Percentiles rank a stretch among this genome's conserved stretches.
Conservation (phyloP, 1,139 yeast species). For the Pichia cactophila region DNA sequence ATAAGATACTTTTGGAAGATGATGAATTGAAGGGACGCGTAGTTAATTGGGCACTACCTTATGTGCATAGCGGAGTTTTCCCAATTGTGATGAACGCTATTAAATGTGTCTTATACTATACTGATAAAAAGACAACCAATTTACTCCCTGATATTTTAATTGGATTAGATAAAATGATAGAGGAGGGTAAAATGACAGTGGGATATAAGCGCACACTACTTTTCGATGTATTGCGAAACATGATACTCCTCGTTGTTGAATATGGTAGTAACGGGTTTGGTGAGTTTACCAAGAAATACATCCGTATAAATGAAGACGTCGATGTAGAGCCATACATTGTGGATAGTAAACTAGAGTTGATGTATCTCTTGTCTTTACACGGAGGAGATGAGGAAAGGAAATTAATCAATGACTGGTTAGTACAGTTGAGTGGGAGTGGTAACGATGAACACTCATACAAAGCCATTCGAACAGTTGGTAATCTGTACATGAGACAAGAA, state of each 20-base stretch:
- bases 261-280: not conserved
- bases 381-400: conserved; percentile 64
- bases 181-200: not conserved
- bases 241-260: conserved; percentile 6
- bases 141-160: not conserved
- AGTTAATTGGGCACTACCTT: conserved; percentile 7
- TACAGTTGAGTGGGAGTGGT: conserved; percentile 38
- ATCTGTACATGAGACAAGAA: conserved; percentile 43
- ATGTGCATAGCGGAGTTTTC: not conserved
- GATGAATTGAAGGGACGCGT: conserved; percentile 1
- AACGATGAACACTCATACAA: conserved; percentile 35
- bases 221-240: conserved; percentile 9
- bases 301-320: not conserved
- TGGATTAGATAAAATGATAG: not conserved
- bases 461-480: conserved; percentile 85
- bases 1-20: not conserved
- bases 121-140: too few relatives aligned
- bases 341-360: conserved; percentile 83
- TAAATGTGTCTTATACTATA: conserved; percentile 7
- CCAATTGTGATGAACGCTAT: conserved; percentile 7
- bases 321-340: conserved; percentile 54
- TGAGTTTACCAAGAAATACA: not conserved
- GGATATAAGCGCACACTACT: conserved; percentile 1
- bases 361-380: conserved; percentile 74
- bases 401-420: conserved; percentile 74